Evolutionary conservation across 2,329 filamentous ascomycete genomes (phyloP).

Genomic region (Waltergamsia citrina): DNA sequence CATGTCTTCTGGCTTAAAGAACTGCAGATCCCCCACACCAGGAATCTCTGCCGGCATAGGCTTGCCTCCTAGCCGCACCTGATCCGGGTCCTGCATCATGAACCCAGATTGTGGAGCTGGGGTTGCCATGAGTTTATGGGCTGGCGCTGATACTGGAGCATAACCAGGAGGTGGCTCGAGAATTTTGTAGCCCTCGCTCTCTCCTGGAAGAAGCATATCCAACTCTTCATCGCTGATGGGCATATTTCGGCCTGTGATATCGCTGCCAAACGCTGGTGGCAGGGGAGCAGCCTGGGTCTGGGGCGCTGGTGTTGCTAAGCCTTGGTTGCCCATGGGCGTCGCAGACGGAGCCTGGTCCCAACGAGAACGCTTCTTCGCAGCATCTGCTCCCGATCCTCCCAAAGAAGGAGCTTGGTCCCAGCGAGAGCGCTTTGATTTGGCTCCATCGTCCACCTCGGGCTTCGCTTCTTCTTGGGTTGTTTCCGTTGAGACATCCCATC

Average conservation of each 20-base stretch:
- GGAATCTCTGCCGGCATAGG: constrained; percentile 92
- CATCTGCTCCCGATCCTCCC: constrained; percentile 43
- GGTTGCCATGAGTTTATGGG: constrained; percentile 66
- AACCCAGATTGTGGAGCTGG: constrained; percentile 75
- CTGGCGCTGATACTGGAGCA: constrained; percentile 67
- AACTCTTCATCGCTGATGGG: constrained; percentile 89
- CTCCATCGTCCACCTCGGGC: constrained; percentile 43
- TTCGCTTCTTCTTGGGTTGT: constrained; percentile 39
- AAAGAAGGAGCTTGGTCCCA: constrained; percentile 76
- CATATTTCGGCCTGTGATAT: constrained; percentile 70
- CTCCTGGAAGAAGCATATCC: constrained; percentile 78
- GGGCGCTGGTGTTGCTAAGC: constrained; percentile 71
- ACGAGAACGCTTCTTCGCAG: constrained; percentile 66
- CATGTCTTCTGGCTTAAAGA: constrained; percentile 99
- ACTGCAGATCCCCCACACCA: constrained; percentile 90
- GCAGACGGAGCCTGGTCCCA: constrained; percentile 88
- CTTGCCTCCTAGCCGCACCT: constrained; percentile 72
- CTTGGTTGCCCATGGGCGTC: constrained; percentile 63
- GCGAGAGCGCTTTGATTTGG: constrained; percentile 66
- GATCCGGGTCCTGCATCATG: constrained; percentile 95
- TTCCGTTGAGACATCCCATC: constrained; percentile 76
- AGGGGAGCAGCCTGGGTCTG: constrained; percentile 47
- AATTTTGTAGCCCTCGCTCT: constrained; percentile 86
- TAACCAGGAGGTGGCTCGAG: constrained; percentile 88
- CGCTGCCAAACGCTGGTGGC: constrained; percentile 66